Evolutionary conservation across 192 early-diverging fungal species (phyloP).

Genomic region (Coemansia sp.): DNA sequence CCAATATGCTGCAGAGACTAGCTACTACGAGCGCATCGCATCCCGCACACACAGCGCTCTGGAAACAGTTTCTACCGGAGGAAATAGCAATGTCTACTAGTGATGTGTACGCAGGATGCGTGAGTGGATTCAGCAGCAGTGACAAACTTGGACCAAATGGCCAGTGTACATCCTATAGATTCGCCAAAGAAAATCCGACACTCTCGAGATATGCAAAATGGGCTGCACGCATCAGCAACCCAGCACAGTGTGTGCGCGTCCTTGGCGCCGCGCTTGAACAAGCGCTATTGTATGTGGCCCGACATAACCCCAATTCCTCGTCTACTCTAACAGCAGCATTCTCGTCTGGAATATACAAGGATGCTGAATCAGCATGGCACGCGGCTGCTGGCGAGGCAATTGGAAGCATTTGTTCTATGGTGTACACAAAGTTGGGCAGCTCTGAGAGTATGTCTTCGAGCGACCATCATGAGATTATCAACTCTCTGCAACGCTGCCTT

Average conservation of each 20-base stretch:
- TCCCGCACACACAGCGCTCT: neutral
- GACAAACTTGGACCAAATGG: neutral
- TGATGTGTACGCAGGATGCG: neutral
- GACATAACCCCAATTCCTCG: neutral
- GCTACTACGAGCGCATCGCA: neutral
- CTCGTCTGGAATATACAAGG: neutral
- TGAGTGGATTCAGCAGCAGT: neutral
- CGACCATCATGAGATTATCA: neutral
- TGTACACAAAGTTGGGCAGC: slow-evolving; percentile 31
- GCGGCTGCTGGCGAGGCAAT: slow-evolving; percentile 21
- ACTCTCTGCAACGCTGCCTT: slow-evolving; percentile 21
- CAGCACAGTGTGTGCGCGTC: slow-evolving; percentile 27
- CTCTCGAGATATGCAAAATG: slow-evolving; percentile 46
- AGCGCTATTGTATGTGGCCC: slow-evolving; percentile 6
- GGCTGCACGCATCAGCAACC: slow-evolving; percentile 45
- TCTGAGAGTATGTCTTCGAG: neutral
- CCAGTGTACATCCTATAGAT: neutral
- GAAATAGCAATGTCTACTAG: neutral
- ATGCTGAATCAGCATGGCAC: slow-evolving; percentile 1
- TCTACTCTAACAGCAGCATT: neutral
- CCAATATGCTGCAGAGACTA: slow-evolving; percentile 16
- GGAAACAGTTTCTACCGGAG: slow-evolving; percentile 22
- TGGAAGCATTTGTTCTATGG: slow-evolving; percentile 24
- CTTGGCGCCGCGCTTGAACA: slow-evolving; percentile 37
- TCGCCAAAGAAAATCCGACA: neutral